These are phyloP conservation scores for Pythium scleroteichum DNA, from an alignment of 352 stramenopile genomes.

Conservation along the genomic window DNA sequence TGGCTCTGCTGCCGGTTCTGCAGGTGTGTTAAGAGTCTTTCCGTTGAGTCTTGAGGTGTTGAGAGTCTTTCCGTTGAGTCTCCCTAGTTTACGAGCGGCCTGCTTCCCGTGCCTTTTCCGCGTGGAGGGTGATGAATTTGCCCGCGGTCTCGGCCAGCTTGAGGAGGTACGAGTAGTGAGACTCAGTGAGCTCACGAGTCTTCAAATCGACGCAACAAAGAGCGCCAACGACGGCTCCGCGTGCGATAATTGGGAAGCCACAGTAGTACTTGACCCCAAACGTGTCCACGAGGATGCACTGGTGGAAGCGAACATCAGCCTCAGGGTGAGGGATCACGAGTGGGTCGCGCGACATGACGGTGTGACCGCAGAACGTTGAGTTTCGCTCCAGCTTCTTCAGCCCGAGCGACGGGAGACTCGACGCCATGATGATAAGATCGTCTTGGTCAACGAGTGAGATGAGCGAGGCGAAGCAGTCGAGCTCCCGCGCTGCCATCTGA, in stretches of 20 bases:
- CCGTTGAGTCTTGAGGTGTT: neutral
- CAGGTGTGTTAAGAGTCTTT: neutral
- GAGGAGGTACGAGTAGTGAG: conserved; percentile 17
- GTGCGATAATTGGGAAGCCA: conserved; percentile 54
- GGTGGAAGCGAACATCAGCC: conserved; percentile 62
- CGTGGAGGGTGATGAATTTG: conserved; percentile 34
- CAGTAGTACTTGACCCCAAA: conserved; percentile 65
- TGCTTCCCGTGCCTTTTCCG: neutral
- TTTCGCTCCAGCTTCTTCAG: conserved; percentile 42
- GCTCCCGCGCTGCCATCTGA: conserved; percentile 45
- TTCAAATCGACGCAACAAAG: conserved; percentile 33
- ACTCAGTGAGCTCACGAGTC: conserved; percentile 13
- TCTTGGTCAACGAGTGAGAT: conserved; percentile 55
- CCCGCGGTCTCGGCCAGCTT: conserved; percentile 41
- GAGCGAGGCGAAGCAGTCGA: conserved; percentile 47
- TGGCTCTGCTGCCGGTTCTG: too few species aligned
- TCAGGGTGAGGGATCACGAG: conserved; percentile 53
- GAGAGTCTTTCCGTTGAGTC: neutral
- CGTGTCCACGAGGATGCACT: conserved; percentile 20
- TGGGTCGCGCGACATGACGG: conserved; percentile 51
- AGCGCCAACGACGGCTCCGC: conserved; percentile 46
- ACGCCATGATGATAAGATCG: conserved; percentile 43
- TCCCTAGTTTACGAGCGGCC: neutral
- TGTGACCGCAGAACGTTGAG: conserved; percentile 59
- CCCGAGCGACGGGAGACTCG: conserved; percentile 32